phyloP scores from a whole-genome alignment of 805 yeast genomes.

The Metschnikowia continentalis region DNA sequence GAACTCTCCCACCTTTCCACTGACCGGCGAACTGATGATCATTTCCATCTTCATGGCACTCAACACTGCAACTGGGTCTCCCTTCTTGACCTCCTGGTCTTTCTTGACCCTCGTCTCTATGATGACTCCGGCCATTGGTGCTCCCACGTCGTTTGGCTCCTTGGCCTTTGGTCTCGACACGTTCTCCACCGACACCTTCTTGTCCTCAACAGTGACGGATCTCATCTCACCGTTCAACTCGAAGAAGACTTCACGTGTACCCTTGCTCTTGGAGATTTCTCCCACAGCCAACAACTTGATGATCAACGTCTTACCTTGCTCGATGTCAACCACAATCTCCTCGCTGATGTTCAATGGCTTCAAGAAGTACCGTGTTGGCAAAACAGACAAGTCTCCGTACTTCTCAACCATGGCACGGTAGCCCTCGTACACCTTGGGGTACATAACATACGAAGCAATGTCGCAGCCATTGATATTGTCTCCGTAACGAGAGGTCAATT shows the following conservation, averaged over 20 bases:
- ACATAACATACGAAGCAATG: constrained; percentile 95
- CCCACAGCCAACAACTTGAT: constrained; percentile 91
- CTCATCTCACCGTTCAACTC: constrained; percentile 98
- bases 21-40: constrained; percentile 90
- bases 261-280: constrained; percentile 78
- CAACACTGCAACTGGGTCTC: constrained; percentile 89
- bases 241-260: constrained; percentile 93
- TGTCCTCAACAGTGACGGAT: constrained; percentile 89
- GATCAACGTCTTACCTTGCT: constrained; percentile 90
- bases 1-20: constrained; percentile 78
- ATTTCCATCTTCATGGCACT: constrained; percentile 99
- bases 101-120: constrained; percentile 89
- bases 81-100: constrained; percentile 89
- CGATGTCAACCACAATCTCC: constrained; percentile 84
- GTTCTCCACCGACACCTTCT: constrained; percentile 78
- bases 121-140: constrained; percentile 99
- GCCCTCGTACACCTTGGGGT: constrained; percentile 94
- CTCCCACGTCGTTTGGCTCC: constrained; percentile 90
- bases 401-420: constrained; percentile 68
- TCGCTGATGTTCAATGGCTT: constrained; percentile 85
- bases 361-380: constrained; percentile 89
- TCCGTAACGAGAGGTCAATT: constrained; percentile 73
- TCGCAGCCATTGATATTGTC: constrained; percentile 72
- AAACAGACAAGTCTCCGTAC: constrained; percentile 89
- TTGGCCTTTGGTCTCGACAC: constrained; percentile 89